Conservation (phyloP, 2,329 filamentous ascomycete species). For the Alternaria rosae region DNA sequence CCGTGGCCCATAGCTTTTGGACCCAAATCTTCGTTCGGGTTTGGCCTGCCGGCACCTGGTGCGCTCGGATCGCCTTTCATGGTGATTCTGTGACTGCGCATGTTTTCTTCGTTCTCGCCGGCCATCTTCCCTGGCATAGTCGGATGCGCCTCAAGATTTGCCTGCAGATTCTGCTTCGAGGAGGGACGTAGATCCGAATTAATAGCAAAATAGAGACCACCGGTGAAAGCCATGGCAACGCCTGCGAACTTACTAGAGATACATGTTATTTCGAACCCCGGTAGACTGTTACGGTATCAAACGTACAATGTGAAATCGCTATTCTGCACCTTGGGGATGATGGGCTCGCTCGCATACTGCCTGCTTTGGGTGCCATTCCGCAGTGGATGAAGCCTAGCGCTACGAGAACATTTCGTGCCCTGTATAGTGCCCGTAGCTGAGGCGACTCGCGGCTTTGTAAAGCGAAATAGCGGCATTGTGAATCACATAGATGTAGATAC, state of each 20-base stretch:
- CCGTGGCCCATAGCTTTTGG: slow-evolving; percentile 1
- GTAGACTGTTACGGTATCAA: not conserved
- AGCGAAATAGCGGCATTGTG: slow-evolving; percentile 1
- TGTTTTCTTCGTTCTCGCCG: slow-evolving; percentile 1
- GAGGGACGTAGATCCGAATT: not conserved
- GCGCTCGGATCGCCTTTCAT: not conserved
- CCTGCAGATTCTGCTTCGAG: not conserved
- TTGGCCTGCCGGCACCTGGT: slow-evolving; percentile 3
- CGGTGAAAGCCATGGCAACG: not conserved
- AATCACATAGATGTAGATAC: not conserved
- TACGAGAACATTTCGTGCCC: not conserved
- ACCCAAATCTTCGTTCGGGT: not conserved
- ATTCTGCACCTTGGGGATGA: slow-evolving; percentile 36
- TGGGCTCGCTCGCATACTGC: slow-evolving; percentile 47
- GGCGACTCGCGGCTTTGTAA: not conserved
- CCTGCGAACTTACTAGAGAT: slow-evolving; percentile 1
- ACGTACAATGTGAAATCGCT: slow-evolving; percentile 53
- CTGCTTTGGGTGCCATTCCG: slow-evolving; percentile 46
- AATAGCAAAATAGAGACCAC: not conserved
- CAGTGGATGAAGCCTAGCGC: slow-evolving; percentile 36
- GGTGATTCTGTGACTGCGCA: not conserved
- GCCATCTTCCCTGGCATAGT: not conserved
- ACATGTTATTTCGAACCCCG: not conserved
- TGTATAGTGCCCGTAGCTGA: not conserved
- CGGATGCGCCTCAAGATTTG: not conserved